These are phyloP conservation scores for Rutstroemia sp. DNA, from an alignment of 2,329 filamentous ascomycete species.

Conservation along the genomic window DNA sequence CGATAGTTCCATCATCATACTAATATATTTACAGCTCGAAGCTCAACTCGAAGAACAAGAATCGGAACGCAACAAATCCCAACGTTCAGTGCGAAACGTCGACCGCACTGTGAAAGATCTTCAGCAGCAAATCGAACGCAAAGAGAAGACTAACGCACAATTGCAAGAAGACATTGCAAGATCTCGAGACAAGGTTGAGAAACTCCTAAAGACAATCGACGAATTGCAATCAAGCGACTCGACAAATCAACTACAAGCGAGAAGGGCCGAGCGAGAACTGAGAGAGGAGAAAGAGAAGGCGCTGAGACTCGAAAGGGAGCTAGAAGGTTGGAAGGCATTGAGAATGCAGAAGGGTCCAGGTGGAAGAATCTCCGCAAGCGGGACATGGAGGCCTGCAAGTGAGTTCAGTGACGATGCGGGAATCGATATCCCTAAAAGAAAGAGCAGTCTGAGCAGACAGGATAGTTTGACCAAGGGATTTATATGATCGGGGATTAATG, in stretches of 20 bases:
- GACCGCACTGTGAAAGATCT: slow-evolving; percentile 92
- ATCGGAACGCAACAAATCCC: slow-evolving; percentile 68
- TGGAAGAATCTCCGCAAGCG: slow-evolving; percentile 20
- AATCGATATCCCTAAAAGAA: slow-evolving; percentile 54
- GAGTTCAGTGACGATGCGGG: slow-evolving; percentile 31
- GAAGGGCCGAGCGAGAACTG: slow-evolving; percentile 83
- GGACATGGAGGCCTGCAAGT: slow-evolving; percentile 17
- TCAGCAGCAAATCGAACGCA: slow-evolving; percentile 84
- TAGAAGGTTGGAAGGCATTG: slow-evolving; percentile 72
- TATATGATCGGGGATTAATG: slow-evolving; percentile 36
- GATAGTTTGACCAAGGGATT: slow-evolving; percentile 75
- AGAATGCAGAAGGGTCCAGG: slow-evolving; percentile 49
- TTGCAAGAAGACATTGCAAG: slow-evolving; percentile 77
- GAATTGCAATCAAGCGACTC: slow-evolving; percentile 88
- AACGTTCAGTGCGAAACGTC: slow-evolving; percentile 82
- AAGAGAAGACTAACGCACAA: slow-evolving; percentile 78
- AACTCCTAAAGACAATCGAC: slow-evolving; percentile 84
- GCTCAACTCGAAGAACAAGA: slow-evolving; percentile 79
- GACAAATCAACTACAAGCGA: slow-evolving; percentile 68
- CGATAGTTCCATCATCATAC: not conserved
- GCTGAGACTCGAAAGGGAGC: slow-evolving; percentile 75
- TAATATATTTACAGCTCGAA: slow-evolving; percentile 60
- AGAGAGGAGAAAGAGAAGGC: slow-evolving; percentile 81
- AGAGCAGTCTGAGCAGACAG: slow-evolving; percentile 55
- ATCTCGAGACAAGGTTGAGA: slow-evolving; percentile 83